Percentiles rank a stretch among this genome's conserved stretches.
These are phyloP conservation scores for Linnemannia elongata DNA, from an alignment of 192 early-diverging fungal genomes.

Conservation along the genomic window DNA sequence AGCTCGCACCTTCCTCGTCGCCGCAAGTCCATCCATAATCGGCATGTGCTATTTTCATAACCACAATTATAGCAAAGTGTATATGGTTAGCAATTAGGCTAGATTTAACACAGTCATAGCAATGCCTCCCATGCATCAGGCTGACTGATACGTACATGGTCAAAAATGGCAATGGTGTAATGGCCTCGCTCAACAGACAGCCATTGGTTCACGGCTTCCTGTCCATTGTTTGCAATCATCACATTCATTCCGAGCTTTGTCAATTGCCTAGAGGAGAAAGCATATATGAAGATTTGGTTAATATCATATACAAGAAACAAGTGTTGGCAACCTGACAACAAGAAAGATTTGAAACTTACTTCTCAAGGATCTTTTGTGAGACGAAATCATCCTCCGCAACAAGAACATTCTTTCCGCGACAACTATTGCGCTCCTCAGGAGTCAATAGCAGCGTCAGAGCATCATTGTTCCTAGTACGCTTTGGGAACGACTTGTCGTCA, in stretches of 20 bases:
- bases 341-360: constrained; percentile 29
- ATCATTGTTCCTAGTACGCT: constrained; percentile 45
- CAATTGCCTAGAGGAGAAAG: constrained; percentile 32
- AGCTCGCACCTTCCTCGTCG: constrained; percentile 36
- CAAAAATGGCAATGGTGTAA: constrained; percentile 54
- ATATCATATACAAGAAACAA: not conserved
- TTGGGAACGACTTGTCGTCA: constrained; percentile 22
- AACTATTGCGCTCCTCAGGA: constrained; percentile 23
- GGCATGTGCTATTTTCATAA: constrained; percentile 45
- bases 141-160: constrained; percentile 32
- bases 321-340: not conserved
- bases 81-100: constrained; percentile 10
- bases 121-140: no score
- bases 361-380: constrained; percentile 46
- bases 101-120: no score
- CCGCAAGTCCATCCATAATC: constrained; percentile 54
- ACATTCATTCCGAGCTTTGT: constrained; percentile 54
- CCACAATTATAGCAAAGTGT: constrained; percentile 1
- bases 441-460: constrained; percentile 37
- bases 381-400: constrained; percentile 57
- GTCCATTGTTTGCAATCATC: constrained; percentile 51
- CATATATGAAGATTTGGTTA: not conserved
- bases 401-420: constrained; percentile 48
- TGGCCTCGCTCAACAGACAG: constrained; percentile 33
- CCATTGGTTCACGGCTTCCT: constrained; percentile 43